Conservation (phyloP, 1,284 basidiomycete genomes). For the Ceratobasidium sp. region DNA sequence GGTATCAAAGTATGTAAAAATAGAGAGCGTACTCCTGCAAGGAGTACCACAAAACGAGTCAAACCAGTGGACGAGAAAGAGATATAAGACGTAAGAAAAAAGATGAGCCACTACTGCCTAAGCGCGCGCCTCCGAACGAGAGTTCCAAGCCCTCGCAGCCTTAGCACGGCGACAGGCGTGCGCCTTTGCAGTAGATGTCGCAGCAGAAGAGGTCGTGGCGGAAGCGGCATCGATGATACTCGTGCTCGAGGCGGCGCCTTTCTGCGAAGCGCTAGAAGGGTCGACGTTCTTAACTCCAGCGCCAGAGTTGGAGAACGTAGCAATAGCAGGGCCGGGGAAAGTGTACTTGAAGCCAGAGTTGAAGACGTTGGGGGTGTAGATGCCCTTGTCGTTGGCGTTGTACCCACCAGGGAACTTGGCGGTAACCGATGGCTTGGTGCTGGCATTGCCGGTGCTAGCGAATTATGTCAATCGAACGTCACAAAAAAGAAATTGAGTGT, state of each 20-base stretch:
- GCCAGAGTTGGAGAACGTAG: constrained; percentile 10
- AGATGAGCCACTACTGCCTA: too few species aligned
- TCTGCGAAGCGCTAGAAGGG: too few species aligned
- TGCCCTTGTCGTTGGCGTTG: constrained; percentile 48
- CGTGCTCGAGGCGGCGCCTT: constrained; percentile 1
- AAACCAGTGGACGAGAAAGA: neutral
- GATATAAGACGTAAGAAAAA: neutral
- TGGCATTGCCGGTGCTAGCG: neutral
- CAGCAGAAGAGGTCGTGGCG: constrained; percentile 3
- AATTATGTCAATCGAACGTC: neutral
- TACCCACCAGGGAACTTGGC: constrained; percentile 51
- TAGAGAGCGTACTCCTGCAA: neutral
- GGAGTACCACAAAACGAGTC: constrained; percentile 1
- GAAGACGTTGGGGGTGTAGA: constrained; percentile 37
- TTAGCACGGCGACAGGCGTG: constrained; percentile 1
- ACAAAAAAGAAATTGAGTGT: neutral
- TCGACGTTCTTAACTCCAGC: neutral
- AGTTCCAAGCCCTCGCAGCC: neutral
- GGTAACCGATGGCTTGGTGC: constrained; percentile 20
- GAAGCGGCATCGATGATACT: neutral
- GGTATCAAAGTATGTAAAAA: too few species aligned
- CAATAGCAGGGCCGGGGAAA: constrained; percentile 48
- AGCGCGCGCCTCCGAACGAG: neutral
- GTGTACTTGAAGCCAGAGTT: constrained; percentile 36
- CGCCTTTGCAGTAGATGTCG: constrained; percentile 10